Base-by-base conservation (phyloP, 2,329 filamentous ascomycete genomes). In the Clarireedia paspali region DNA sequence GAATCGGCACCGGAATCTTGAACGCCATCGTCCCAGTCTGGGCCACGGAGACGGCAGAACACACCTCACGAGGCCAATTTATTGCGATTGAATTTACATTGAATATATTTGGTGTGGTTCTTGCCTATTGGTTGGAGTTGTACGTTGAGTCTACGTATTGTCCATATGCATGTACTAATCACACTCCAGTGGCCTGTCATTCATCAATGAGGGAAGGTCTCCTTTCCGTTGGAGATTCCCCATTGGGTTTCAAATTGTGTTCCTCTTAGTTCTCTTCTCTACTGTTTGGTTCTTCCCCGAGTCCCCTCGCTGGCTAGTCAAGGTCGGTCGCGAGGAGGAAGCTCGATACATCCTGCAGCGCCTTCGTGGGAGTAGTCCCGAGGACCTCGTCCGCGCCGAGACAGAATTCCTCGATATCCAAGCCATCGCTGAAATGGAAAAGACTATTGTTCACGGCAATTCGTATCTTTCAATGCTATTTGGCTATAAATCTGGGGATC, bases 11-110 rank as follows among this genome's bases (percentile, higher is more conserved):
- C n/a, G 39, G 39, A n/a, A 42, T 42, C 9, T 20, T 42, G 39
- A 42, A 42, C 20, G 15, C 39, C 20, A 42, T 42, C 20, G 39
- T 42, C 20, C 39, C 39, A 3, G 39, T 42, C 9, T 42, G 39
- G 39, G 39, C 39, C 20, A 42, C 39, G 15, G 39, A 42, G 39
- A 42, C 39, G 20, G 39, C 39, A 7, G 39, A 42, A 20, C 39
- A 42, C 20, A 42, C 39, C 15, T 20, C n/a, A 9, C 78, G 87
- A 42, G 87, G 87, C 5, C 77, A 83, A 48, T 87, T 87, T 60
- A 81, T 89, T 56, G 82, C 84, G 9, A 83, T 87, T 53, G 85
- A 89, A 63, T 89, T 89, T 60, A 88, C 84, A 0, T 70, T 88
- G 7, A 89, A 89, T 65, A 88, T 88, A 58, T 82, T 87, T 48